Evolutionary conservation across 805 yeast genomes (phyloP).

Genomic region (Teunomyces cretensis): DNA sequence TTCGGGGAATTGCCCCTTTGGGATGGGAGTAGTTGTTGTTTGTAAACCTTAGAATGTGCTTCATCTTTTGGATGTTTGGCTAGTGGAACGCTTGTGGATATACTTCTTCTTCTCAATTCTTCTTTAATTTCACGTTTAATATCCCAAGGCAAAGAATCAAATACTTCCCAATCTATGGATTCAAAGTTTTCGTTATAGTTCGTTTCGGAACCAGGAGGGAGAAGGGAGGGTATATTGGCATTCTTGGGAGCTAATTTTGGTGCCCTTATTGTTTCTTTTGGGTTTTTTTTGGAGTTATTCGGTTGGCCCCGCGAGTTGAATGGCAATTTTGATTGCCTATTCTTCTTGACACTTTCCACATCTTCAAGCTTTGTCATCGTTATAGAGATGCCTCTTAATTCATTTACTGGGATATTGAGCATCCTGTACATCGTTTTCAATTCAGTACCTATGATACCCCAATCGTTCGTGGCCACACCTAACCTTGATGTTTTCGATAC

Average conservation of each 20-base stretch:
- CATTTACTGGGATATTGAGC: constrained; percentile 60
- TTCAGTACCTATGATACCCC: constrained; percentile 62
- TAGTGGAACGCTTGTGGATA: constrained; percentile 8
- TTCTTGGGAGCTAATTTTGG: constrained; percentile 21
- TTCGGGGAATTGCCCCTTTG: constrained; percentile 28
- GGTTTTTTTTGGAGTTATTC: no score
- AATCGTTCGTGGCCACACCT: constrained; percentile 59
- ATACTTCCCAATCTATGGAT: constrained; percentile 65
- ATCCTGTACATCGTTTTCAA: constrained; percentile 54
- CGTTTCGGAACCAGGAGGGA: background rate
- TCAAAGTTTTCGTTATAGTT: constrained; percentile 1
- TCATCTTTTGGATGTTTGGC: background rate
- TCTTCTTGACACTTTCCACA: constrained; percentile 13
- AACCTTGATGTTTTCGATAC: constrained; percentile 57
- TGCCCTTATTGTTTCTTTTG: constrained; percentile 11
- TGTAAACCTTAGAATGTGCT: constrained; percentile 21
- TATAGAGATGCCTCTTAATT: constrained; percentile 77
- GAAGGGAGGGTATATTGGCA: constrained; percentile 7
- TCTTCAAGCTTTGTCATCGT: constrained; percentile 61
- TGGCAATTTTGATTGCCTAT: constrained; percentile 24
- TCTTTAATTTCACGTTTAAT: constrained; percentile 59
- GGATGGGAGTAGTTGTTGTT: constrained; percentile 39
- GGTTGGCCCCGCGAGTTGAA: constrained; percentile 8
- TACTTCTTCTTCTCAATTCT: constrained; percentile 50
- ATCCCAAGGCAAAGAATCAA: constrained; percentile 62